Evolutionary conservation across 805 yeast species (phyloP).

Genomic region (Wickerhamiella sorbophila): DNA sequence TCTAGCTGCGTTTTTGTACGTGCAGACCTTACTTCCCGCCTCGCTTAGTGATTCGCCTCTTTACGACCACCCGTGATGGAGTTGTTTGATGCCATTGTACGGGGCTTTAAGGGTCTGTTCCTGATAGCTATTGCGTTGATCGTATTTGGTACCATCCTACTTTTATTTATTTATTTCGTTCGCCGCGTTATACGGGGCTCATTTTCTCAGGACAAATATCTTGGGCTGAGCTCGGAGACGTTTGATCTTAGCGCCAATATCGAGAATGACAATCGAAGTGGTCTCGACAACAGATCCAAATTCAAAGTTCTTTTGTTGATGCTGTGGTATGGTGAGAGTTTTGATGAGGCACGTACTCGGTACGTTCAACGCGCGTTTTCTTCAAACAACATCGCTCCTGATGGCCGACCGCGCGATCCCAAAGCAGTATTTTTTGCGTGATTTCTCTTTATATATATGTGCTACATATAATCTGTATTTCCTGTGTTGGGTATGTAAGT

Average conservation of each 20-base stretch:
- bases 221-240: conserved; percentile 43
- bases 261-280: conserved; percentile 42
- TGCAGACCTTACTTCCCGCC: too few relatives aligned
- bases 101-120: neutral
- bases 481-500: too few relatives aligned
- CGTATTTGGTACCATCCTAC: neutral
- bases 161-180: neutral
- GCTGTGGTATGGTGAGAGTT: conserved; percentile 35
- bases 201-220: conserved; percentile 11
- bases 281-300: conserved; percentile 44
- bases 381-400: conserved; percentile 41
- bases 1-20: neutral
- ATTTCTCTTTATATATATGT: neutral
- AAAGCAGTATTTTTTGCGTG: conserved; percentile 31
- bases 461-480: neutral
- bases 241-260: conserved; percentile 42
- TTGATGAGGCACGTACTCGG: conserved; percentile 55
- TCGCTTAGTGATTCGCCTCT: too few relatives aligned
- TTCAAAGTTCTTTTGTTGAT: conserved; percentile 38
- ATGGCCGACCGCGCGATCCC: conserved; percentile 58
- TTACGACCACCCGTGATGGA: neutral
- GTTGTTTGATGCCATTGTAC: neutral
- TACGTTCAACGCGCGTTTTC: conserved; percentile 35
- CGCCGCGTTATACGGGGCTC: conserved; percentile 4
- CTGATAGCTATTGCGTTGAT: neutral